A percentile compares a stretch with the other conserved stretches of the same genome.
Conservation (phyloP, 192 early-diverging fungal species). For the Cetraspora pellucida region DNA sequence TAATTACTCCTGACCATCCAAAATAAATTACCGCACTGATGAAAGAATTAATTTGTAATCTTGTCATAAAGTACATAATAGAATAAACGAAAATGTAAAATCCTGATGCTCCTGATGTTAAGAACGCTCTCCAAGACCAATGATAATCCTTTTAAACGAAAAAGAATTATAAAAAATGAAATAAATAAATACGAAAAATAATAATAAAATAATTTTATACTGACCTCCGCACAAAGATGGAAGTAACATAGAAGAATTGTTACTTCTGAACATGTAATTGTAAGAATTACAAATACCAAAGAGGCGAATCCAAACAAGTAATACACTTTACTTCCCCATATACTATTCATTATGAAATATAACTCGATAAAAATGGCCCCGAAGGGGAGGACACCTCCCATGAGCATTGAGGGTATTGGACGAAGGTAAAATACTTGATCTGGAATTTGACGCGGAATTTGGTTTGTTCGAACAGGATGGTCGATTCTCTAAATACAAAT, state of each 20-base stretch:
- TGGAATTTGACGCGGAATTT: conserved; percentile 92
- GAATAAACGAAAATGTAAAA: conserved; percentile 90
- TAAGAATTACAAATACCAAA: conserved; percentile 82
- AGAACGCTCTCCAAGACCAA: conserved; percentile 90
- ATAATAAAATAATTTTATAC: conserved; percentile 28
- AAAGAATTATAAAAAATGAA: neutral
- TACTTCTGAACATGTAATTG: conserved; percentile 83
- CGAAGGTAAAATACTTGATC: conserved; percentile 82
- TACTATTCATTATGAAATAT: conserved; percentile 94
- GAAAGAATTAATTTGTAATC: conserved; percentile 75
- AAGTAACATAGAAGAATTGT: conserved; percentile 89
- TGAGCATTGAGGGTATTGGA: conserved; percentile 69
- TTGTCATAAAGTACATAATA: conserved; percentile 81
- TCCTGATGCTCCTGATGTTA: conserved; percentile 81
- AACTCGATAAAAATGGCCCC: conserved; percentile 95
- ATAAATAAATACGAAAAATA: conserved; percentile 21
- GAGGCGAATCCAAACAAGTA: conserved; percentile 93
- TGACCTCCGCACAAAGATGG: conserved; percentile 80
- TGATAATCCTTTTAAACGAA: conserved; percentile 57
- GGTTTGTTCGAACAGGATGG: conserved; percentile 84
- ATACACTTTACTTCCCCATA: conserved; percentile 92
- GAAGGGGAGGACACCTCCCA: conserved; percentile 89
- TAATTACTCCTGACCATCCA: conserved; percentile 82
- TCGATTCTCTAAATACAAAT: conserved; percentile 51
- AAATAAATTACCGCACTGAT: conserved; percentile 86